phyloP scores from a whole-genome alignment of 2,329 filamentous ascomycete genomes.

The Aspergillus ochraceus region DNA sequence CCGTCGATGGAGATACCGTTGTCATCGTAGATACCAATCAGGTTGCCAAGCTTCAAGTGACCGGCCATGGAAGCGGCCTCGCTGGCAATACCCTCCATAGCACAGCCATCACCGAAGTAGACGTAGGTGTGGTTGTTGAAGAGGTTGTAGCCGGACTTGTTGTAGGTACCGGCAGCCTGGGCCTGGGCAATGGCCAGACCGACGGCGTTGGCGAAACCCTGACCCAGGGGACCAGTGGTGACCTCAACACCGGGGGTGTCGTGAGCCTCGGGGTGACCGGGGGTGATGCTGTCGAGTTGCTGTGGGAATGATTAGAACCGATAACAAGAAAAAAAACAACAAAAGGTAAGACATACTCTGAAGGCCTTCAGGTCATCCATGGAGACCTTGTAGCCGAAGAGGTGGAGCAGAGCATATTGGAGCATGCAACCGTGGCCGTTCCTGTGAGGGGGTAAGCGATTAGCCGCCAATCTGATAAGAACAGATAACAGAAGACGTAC shows the following conservation, averaged over 20 bases:
- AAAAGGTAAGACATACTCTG: constrained; percentile 66
- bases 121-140: constrained; percentile 95
- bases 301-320: constrained; percentile 28
- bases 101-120: constrained; percentile 97
- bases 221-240: constrained; percentile 94
- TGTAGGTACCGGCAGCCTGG: constrained; percentile 87
- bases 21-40: constrained; percentile 97
- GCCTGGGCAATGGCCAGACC: constrained; percentile 96
- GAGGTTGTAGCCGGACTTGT: constrained; percentile 90
- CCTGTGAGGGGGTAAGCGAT: constrained; percentile 49
- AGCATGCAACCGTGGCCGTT: constrained; percentile 99
- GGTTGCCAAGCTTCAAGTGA: constrained; percentile 95
- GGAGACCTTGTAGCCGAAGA: constrained; percentile 84
- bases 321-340: neutral
- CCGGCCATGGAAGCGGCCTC: constrained; percentile 92
- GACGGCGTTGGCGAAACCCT: constrained; percentile 96
- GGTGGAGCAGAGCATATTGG: constrained; percentile 95
- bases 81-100: constrained; percentile 95
- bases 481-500: constrained; percentile 60
- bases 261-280: constrained; percentile 93
- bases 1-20: constrained; percentile 95
- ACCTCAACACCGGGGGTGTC: constrained; percentile 97
- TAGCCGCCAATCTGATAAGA: neutral
- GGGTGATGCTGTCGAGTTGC: constrained; percentile 78
- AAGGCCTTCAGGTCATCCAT: constrained; percentile 95